These are phyloP conservation scores for Taphrina pruni DNA, from an alignment of 1,139 yeast genomes.

Conservation along the genomic window DNA sequence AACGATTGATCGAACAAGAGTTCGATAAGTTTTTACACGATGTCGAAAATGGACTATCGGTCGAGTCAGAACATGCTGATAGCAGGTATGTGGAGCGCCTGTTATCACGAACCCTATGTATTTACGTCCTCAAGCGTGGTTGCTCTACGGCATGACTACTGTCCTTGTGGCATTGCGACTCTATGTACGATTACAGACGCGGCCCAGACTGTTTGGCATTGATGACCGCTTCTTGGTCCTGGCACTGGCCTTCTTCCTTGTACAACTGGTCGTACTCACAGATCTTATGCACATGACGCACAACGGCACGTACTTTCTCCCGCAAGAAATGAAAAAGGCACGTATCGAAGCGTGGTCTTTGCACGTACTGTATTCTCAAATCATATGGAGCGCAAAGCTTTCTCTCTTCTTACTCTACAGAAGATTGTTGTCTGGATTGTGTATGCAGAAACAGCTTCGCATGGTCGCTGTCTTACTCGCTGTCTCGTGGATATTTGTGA, in stretches of 20 bases:
- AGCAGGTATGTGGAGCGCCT: background rate
- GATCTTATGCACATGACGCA: constrained; percentile 9
- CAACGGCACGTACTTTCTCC: background rate
- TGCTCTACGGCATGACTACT: background rate
- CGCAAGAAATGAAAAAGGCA: background rate
- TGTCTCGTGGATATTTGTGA: constrained; percentile 9
- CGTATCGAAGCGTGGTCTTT: background rate
- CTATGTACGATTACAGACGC: constrained; percentile 7
- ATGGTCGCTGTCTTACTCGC: background rate
- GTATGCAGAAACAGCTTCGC: constrained; percentile 18
- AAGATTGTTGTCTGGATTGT: constrained; percentile 9
- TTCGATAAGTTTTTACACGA: no score
- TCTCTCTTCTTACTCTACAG: constrained; percentile 11
- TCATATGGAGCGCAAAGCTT: constrained; percentile 21
- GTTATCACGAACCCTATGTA: background rate
- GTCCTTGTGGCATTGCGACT: constrained; percentile 1
- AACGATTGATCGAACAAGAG: no score
- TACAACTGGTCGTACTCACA: constrained; percentile 12
- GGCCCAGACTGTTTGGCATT: background rate
- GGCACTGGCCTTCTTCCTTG: background rate
- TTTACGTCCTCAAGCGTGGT: constrained; percentile 10
- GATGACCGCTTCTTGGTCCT: constrained; percentile 7
- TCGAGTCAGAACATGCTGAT: constrained; percentile 5
- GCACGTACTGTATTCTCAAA: constrained; percentile 1
- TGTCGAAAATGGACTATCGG: background rate